Base-by-base conservation (phyloP, 306 rosid species). In the Quercus glauca region DNA sequence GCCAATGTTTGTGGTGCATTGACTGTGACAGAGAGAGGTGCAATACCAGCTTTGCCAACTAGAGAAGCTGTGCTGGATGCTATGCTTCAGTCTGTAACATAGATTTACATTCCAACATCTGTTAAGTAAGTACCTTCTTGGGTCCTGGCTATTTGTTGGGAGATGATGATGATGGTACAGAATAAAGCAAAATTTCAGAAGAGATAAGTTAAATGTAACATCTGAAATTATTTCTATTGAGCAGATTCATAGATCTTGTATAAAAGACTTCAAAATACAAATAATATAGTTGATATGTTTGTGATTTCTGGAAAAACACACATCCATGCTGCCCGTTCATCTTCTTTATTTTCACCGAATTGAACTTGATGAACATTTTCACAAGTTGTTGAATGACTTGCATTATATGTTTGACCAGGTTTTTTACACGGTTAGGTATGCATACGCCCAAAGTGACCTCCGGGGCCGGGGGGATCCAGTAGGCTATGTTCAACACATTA, bases 21-120 rank as follows among this genome's bases (percentile, higher is more conserved):
- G 88, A 95, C 98, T 2, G 97, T 94, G 86, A 94, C 60, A 3
- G 97, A 84, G 82, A 92, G 99, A 87, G 99, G 98, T n/a, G 99
- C 98, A 60, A 92, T 95, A 82, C 99, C 99, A 19, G 97, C 96
- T 78, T 84, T 95, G 84, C 99, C 99, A 17, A 87, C 88, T 25
- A 90, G 86, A 84, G 97, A 89, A 83, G 91, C 93, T 60, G 98
- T 92, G 59, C 73, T 81, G 75, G 83, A 89, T 71, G 89, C 87
- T 79, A 80, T 91, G 78, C 84, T 91, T 77, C 84, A 89, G 73
- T 85, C 83, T 21, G 91, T 85, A 15, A 69, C 82, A 17, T 87
- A 91, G 73, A 61, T 83, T 74, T 43, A 37, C 65, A 4, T 55
- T 31, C 73, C 55, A 45, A 25, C 70, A 43, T 65, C 55, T 63